phyloP scores from a whole-genome alignment of 345 rosid species.

The Trapa bicornis region DNA sequence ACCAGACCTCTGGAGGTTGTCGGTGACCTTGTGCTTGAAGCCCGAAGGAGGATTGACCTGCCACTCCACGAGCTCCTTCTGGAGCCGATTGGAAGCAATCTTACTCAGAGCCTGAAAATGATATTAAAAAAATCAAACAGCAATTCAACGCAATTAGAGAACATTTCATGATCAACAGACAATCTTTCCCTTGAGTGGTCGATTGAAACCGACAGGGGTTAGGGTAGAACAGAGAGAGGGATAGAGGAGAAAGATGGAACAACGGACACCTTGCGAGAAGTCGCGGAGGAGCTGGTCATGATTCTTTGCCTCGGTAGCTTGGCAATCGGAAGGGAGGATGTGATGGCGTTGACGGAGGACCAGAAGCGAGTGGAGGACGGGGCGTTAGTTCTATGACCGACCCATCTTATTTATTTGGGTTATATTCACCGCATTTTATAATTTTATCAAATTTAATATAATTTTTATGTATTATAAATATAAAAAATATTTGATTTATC shows the following conservation, averaged over 20 bases:
- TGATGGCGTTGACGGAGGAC: constrained; percentile 14
- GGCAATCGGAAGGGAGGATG: constrained; percentile 8
- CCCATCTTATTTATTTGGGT: no score
- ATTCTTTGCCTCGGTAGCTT: constrained; percentile 8
- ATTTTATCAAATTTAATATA: no score
- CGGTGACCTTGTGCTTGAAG: constrained; percentile 78
- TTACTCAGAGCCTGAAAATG: constrained; percentile 56
- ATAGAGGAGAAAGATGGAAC: not conserved
- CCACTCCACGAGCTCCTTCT: constrained; percentile 95
- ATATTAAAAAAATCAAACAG: not conserved
- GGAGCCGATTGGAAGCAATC: constrained; percentile 93
- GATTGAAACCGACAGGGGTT: no score
- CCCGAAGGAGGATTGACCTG: constrained; percentile 86
- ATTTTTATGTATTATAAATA: no score
- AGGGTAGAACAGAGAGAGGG: not conserved
- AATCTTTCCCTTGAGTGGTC: not conserved
- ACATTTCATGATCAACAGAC: not conserved
- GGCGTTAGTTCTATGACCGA: no score
- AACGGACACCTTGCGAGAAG: constrained; percentile 50
- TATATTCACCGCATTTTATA: no score
- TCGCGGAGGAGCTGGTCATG: constrained; percentile 76
- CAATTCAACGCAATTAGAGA: not conserved
- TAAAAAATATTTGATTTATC: no score
- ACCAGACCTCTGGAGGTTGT: constrained; percentile 80
- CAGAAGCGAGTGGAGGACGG: not conserved